Percentiles rank a stretch among this genome's conserved stretches.
These are phyloP conservation scores for Crithidia sp. DNA, from an alignment of 208 protist species.

Conservation along the genomic window DNA sequence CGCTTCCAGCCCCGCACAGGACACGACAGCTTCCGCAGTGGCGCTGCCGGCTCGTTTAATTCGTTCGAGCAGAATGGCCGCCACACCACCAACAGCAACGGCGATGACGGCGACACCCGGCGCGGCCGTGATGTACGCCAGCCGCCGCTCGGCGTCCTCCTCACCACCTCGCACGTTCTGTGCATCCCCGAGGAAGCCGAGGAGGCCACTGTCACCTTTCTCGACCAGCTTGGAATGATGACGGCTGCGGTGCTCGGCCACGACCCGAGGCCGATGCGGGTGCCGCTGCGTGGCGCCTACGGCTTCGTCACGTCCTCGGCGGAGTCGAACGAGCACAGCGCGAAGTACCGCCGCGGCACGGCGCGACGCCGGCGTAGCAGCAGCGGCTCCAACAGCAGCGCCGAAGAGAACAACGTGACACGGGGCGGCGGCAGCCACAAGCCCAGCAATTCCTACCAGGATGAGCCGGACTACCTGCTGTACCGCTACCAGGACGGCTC, in stretches of 20 bases:
- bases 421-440: background rate
- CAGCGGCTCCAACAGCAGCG: conserved; percentile 1
- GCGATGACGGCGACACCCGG: conserved; percentile 3
- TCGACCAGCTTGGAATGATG: conserved; percentile 81
- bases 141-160: conserved; percentile 52
- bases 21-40: conserved; percentile 13
- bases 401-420: background rate
- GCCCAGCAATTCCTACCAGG: background rate
- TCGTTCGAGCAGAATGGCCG: background rate
- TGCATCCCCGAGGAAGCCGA: conserved; percentile 37
- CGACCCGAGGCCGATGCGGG: conserved; percentile 50
- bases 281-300: conserved; percentile 52
- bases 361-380: background rate
- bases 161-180: conserved; percentile 82
- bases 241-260: conserved; percentile 54
- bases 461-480: conserved; percentile 27
- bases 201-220: conserved; percentile 53
- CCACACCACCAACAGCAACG: background rate
- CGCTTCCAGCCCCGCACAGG: background rate
- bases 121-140: background rate
- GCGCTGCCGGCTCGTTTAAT: background rate
- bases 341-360: conserved; percentile 2
- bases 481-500: conserved; percentile 19
- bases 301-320: conserved; percentile 63
- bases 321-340: conserved; percentile 18